Conservation (phyloP, 108 stramenopile species). For the Cyclotella cryptica region DNA sequence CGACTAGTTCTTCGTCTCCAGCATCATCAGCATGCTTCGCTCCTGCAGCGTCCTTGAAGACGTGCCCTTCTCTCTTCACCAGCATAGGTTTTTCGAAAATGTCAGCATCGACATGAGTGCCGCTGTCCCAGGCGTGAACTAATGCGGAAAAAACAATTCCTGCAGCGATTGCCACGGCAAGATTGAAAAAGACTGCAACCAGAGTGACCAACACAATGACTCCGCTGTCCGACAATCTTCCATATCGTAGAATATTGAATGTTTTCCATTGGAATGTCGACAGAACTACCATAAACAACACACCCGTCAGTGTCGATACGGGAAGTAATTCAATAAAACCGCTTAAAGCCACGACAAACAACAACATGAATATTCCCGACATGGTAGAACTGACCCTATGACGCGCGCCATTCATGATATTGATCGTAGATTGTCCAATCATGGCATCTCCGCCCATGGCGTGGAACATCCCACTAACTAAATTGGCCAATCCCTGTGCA, state of each 20-base stretch:
- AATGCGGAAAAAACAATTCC: conserved; percentile 58
- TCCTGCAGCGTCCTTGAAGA: neutral
- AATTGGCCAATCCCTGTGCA: conserved; percentile 65
- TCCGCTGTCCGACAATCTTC: conserved; percentile 50
- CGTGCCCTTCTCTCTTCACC: conserved; percentile 29
- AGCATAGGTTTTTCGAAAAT: conserved; percentile 49
- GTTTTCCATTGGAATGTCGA: conserved; percentile 70
- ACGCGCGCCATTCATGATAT: conserved; percentile 67
- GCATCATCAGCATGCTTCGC: neutral
- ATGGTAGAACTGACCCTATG: conserved; percentile 56
- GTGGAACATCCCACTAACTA: conserved; percentile 53
- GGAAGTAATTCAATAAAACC: conserved; percentile 60
- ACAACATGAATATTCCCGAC: conserved; percentile 64
- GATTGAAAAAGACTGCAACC: conserved; percentile 60
- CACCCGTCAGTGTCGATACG: conserved; percentile 62
- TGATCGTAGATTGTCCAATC: conserved; percentile 74
- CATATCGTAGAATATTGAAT: conserved; percentile 58
- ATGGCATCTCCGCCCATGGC: conserved; percentile 72
- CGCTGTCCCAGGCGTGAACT: conserved; percentile 65
- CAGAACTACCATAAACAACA: conserved; percentile 63
- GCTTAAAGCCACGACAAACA: conserved; percentile 51
- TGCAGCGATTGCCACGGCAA: conserved; percentile 62
- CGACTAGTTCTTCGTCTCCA: conserved; percentile 4
- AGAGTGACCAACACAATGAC: conserved; percentile 60
- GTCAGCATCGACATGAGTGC: conserved; percentile 55